Conservation (phyloP, 306 rosid species). For the Boehmeria nivea region DNA sequence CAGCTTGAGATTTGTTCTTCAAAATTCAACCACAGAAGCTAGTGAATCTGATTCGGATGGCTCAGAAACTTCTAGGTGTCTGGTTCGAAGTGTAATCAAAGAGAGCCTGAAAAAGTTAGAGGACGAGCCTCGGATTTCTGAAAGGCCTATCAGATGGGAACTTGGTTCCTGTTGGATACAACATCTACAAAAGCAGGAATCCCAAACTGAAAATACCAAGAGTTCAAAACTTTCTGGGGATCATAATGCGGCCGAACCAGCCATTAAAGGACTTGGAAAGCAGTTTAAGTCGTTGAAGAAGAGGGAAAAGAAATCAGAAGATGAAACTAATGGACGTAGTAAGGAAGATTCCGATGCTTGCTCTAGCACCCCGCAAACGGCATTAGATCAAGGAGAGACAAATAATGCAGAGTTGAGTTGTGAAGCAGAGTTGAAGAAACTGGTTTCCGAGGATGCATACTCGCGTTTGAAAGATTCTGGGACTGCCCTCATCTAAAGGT, state of each 20-base stretch:
- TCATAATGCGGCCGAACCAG: constrained; percentile 45
- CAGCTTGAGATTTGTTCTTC: constrained; percentile 84
- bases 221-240: constrained; percentile 23
- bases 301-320: constrained; percentile 56
- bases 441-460: constrained; percentile 61
- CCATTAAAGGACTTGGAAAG: constrained; percentile 82
- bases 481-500: constrained; percentile 86
- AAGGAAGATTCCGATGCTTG: constrained; percentile 37
- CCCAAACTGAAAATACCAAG: constrained; percentile 25
- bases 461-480: constrained; percentile 66
- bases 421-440: constrained; percentile 44
- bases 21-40: constrained; percentile 42
- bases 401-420: constrained; percentile 33
- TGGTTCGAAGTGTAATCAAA: constrained; percentile 49
- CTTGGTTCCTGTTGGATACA: constrained; percentile 96
- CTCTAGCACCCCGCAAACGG: constrained; percentile 13
- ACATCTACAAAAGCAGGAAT: constrained; percentile 77
- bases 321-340: constrained; percentile 19
- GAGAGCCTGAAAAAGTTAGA: constrained; percentile 50
- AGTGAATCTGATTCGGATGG: constrained; percentile 36
- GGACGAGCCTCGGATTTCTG: constrained; percentile 37
- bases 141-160: constrained; percentile 82
- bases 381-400: constrained; percentile 31
- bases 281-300: constrained; percentile 76
- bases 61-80: constrained; percentile 36